phyloP scores from a whole-genome alignment of 768 basidiomycete species.

The Rhodotorula graminis region DNA sequence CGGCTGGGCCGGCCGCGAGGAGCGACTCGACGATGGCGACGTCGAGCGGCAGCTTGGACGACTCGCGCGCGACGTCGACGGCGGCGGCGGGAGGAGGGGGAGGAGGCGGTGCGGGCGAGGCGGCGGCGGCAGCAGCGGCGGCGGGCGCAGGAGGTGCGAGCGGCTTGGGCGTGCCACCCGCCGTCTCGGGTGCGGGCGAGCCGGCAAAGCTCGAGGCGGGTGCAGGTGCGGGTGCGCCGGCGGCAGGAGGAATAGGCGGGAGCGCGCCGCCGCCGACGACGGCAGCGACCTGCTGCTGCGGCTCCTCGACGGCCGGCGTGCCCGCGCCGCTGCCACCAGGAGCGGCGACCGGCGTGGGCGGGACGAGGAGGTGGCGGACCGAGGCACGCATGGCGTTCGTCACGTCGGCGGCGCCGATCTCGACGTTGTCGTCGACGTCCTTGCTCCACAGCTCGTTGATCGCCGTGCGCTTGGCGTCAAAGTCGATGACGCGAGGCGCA shows the following conservation, averaged over 20 bases:
- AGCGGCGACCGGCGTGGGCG: background rate
- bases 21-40: slow-evolving; percentile 89
- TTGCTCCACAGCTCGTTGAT: slow-evolving; percentile 54
- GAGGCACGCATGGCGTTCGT: slow-evolving; percentile 88
- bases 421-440: slow-evolving; percentile 65
- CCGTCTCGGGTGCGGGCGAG: slow-evolving; percentile 5
- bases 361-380: slow-evolving; percentile 66
- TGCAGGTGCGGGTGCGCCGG: background rate
- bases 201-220: background rate
- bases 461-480: slow-evolving; percentile 62
- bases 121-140: background rate
- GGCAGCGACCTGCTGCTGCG: background rate
- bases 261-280: slow-evolving; percentile 24
- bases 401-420: slow-evolving; percentile 51
- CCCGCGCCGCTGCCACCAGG: background rate
- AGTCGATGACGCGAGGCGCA: slow-evolving; percentile 87
- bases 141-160: background rate
- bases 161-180: background rate
- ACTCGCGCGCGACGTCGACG: slow-evolving; percentile 70
- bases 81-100: slow-evolving; percentile 1
- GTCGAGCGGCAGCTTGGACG: slow-evolving; percentile 83
- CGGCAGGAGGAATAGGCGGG: slow-evolving; percentile 48
- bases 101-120: too few species aligned
- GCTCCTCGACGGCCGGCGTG: background rate
- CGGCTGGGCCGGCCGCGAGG: slow-evolving; percentile 69